Evolutionary conservation across 2,329 filamentous ascomycete genomes (phyloP).

Genomic region (Aspergillus ibericus): DNA sequence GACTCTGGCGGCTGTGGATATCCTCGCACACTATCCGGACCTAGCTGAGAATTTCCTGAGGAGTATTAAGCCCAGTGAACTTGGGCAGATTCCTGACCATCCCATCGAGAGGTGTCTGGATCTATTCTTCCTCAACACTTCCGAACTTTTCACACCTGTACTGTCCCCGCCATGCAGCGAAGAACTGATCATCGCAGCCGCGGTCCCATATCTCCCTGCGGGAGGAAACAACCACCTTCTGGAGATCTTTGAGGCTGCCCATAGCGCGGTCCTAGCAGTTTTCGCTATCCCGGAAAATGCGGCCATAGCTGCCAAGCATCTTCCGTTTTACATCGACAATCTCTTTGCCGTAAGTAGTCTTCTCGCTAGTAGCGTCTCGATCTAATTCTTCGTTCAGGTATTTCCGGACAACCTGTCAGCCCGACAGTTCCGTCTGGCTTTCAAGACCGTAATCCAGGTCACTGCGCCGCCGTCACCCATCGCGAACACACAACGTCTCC

Average conservation of each 20-base stretch:
- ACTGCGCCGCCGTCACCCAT: constrained; percentile 77
- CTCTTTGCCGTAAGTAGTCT: constrained; percentile 60
- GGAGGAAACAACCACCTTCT: constrained; percentile 58
- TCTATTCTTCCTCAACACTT: constrained; percentile 82
- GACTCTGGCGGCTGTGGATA: constrained; percentile 78
- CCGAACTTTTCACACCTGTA: constrained; percentile 76
- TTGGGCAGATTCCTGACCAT: constrained; percentile 60
- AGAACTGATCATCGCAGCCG: constrained; percentile 70
- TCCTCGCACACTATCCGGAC: constrained; percentile 68
- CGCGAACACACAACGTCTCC: constrained; percentile 68
- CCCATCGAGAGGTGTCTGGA: constrained; percentile 73
- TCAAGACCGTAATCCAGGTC: constrained; percentile 80
- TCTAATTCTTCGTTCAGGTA: constrained; percentile 44
- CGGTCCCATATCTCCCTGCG: constrained; percentile 70
- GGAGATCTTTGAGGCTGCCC: constrained; percentile 83
- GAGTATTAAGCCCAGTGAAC: constrained; percentile 58
- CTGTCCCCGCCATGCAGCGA: constrained; percentile 69
- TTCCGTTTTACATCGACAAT: constrained; percentile 81
- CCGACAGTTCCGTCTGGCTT: constrained; percentile 84
- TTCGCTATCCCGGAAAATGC: constrained; percentile 78
- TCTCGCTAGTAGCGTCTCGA: background rate
- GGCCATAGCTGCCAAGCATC: constrained; percentile 65
- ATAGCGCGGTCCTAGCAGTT: constrained; percentile 76
- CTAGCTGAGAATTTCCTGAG: constrained; percentile 67
- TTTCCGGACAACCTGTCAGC: constrained; percentile 78